Evolutionary conservation across 2,329 filamentous ascomycete species (phyloP).

Genomic region (Samsoniella hepiali): DNA sequence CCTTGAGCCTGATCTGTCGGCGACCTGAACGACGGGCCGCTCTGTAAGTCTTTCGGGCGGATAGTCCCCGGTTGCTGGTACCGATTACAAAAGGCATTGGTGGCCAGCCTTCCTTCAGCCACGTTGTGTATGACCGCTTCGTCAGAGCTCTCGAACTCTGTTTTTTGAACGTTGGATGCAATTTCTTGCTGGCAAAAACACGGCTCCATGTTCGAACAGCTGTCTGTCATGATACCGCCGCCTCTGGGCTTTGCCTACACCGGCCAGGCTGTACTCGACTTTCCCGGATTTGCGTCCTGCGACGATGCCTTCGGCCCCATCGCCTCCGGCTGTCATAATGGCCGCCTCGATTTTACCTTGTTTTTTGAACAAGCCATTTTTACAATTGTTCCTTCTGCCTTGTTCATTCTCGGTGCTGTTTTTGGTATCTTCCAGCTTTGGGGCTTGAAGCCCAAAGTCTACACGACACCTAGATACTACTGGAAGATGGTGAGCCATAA

Average conservation of each 20-base stretch:
- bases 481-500: slow-evolving; percentile 1
- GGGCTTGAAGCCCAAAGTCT: neutral
- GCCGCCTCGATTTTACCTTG: slow-evolving; percentile 14
- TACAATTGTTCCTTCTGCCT: neutral
- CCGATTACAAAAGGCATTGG: too few species aligned
- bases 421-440: neutral
- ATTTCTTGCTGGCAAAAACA: neutral
- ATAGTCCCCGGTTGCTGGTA: too few species aligned
- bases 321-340: neutral
- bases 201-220: neutral
- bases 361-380: slow-evolving; percentile 11
- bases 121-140: too few species aligned
- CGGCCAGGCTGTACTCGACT: neutral
- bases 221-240: neutral
- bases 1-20: too few species aligned
- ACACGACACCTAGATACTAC: neutral
- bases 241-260: neutral
- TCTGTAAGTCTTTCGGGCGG: too few species aligned
- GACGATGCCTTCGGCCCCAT: slow-evolving; percentile 5
- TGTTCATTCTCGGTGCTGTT: neutral
- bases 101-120: too few species aligned
- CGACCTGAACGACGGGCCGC: too few species aligned
- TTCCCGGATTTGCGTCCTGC: slow-evolving; percentile 3
- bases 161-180: too few species aligned
- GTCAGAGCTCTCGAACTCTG: too few species aligned